Base-by-base conservation (phyloP, 2,329 filamentous ascomycete species). In the Xylaria arbuscula region DNA sequence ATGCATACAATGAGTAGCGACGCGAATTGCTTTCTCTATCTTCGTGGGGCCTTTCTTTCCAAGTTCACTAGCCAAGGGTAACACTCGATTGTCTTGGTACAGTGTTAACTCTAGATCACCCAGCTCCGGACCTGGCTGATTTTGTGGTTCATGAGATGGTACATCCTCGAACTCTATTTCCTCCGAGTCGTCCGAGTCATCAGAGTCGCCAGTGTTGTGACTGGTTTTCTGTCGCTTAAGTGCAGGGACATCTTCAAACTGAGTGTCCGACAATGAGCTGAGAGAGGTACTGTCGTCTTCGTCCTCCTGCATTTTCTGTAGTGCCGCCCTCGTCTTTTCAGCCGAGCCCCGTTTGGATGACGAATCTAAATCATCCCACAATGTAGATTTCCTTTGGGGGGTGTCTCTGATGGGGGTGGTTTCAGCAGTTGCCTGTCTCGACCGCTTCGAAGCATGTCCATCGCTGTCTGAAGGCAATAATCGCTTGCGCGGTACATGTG, bases 11-110 rank as follows among this genome's bases (percentile, higher is more conserved):
- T 99, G 96, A 0, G 93, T 94, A 3, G 90, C 86, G 40, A 90
- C 87, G 32, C 96, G 88, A 64, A 95, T 92, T 68, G 89, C 87
- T 60, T 93, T 89, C 77, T 98, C 93, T 34, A 92, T 88, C 80
- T 97, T 97, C 2, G 92, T 92, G 0, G 93, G 92, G 0, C 93
- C 94, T 77, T 95, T 97, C 80, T 93, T 97, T 24, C 88, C 88
- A 53, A 88, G 83, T 0, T 87, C 83, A 71, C 90, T 90, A 10
- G 85, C 85, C 34, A 91, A 78, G 0, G 88, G 87, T n/a, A 88
- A 86, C 24, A 90, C 85, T 24, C 86, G 81, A 9, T 85, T 83
- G 66, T 88, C 87, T 72, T 84, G 85, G 42, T 83, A 84, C 36
- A 97, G 81, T 0, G 91, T 95, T 74, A 97, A 82, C 72, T 95